phyloP scores from a whole-genome alignment of 2,329 filamentous ascomycete genomes.

The Cyphellophora attinorum region DNA sequence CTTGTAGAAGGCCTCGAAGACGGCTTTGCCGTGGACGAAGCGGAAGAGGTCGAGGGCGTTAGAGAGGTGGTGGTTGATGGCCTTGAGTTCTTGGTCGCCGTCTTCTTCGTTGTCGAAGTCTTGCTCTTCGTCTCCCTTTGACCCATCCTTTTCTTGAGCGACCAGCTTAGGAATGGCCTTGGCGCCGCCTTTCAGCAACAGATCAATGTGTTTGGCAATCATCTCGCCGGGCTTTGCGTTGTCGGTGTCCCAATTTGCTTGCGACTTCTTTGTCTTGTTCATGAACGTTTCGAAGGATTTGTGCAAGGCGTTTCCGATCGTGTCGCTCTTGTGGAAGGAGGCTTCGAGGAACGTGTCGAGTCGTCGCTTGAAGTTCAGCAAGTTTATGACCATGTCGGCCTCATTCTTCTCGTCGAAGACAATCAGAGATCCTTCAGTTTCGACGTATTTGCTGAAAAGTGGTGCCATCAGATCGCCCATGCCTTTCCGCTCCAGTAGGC shows the following conservation, averaged over 20 bases:
- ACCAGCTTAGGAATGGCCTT: slow-evolving; percentile 69
- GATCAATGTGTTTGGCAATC: slow-evolving; percentile 95
- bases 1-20: slow-evolving; percentile 99
- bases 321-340: slow-evolving; percentile 68
- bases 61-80: slow-evolving; percentile 85
- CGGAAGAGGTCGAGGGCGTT: slow-evolving; percentile 90
- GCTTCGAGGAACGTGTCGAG: slow-evolving; percentile 68
- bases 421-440: slow-evolving; percentile 62
- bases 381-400: slow-evolving; percentile 74
- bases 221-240: slow-evolving; percentile 96
- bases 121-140: slow-evolving; percentile 50
- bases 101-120: slow-evolving; percentile 45
- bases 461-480: slow-evolving; percentile 60
- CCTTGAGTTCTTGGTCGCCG: slow-evolving; percentile 64
- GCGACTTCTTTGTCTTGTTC: slow-evolving; percentile 70
- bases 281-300: slow-evolving; percentile 86
- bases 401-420: slow-evolving; percentile 70
- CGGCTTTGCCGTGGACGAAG: slow-evolving; percentile 93
- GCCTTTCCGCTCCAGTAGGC: slow-evolving; percentile 61
- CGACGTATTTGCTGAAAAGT: slow-evolving; percentile 73
- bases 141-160: slow-evolving; percentile 41
- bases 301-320: slow-evolving; percentile 66
- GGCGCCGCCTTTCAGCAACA: slow-evolving; percentile 74
- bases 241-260: slow-evolving; percentile 64
- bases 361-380: slow-evolving; percentile 70